Conservation (phyloP, 2,329 filamentous ascomycete genomes). For the Cryphonectria radicalis region DNA sequence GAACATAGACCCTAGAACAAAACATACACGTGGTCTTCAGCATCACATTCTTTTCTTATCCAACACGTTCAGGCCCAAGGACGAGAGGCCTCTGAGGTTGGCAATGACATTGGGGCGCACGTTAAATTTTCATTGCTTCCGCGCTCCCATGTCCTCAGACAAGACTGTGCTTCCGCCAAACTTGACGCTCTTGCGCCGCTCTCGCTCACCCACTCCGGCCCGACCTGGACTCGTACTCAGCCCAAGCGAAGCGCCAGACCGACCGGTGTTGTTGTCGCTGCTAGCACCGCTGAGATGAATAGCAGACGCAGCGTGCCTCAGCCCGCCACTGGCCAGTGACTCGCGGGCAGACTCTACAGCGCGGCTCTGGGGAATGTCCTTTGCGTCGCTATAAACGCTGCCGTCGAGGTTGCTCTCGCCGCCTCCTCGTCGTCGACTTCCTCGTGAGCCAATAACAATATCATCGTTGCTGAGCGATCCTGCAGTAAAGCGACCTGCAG, state of each 20-base stretch:
- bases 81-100: neutral
- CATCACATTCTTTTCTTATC: neutral
- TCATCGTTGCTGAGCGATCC: constrained; percentile 16
- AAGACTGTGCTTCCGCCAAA: constrained; percentile 49
- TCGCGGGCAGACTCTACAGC: constrained; percentile 65
- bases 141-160: neutral
- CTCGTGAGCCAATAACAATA: constrained; percentile 8
- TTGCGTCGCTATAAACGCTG: constrained; percentile 51
- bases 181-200: constrained; percentile 68
- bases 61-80: neutral
- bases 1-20: neutral
- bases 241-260: constrained; percentile 33
- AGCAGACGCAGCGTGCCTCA: constrained; percentile 7
- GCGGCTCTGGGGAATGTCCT: constrained; percentile 62
- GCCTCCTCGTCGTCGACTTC: constrained; percentile 19
- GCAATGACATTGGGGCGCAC: neutral
- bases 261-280: constrained; percentile 26
- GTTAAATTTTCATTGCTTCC: neutral
- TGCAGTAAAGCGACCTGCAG: constrained; percentile 6
- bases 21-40: neutral
- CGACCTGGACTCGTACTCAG: constrained; percentile 57
- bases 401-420: constrained; percentile 28
- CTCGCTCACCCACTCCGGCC: constrained; percentile 46
- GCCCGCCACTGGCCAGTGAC: constrained; percentile 36
- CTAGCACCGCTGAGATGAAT: constrained; percentile 27